Conservation (phyloP, 495 filamentous ascomycete species). For the Penicillium daleae region DNA sequence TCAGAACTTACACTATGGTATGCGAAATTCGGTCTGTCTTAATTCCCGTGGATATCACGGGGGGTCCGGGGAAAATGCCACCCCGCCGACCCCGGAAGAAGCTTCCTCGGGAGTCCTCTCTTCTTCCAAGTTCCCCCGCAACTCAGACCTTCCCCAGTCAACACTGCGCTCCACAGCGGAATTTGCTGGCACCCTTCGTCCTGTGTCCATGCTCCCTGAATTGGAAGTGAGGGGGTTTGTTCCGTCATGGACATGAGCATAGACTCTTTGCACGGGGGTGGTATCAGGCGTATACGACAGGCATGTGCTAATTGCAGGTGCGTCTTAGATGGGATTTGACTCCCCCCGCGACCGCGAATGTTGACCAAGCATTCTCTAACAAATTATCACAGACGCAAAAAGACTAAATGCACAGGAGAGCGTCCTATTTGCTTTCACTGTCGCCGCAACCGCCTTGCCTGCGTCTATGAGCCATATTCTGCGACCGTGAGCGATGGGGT, state of each 20-base stretch:
- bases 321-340: background rate
- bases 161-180: background rate
- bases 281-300: slow-evolving; percentile 33
- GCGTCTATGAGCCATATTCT: slow-evolving; percentile 31
- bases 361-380: background rate
- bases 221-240: background rate
- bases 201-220: background rate
- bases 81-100: background rate
- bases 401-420: slow-evolving; percentile 40
- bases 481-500: slow-evolving; percentile 15
- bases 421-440: slow-evolving; percentile 35
- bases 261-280: slow-evolving; percentile 14
- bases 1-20: background rate
- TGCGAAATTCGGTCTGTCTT: too few species aligned
- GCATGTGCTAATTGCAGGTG: slow-evolving; percentile 39
- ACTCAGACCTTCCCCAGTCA: background rate
- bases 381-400: slow-evolving; percentile 27
- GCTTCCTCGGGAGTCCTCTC: slow-evolving; percentile 2
- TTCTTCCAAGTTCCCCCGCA: slow-evolving; percentile 11
- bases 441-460: slow-evolving; percentile 25
- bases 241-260: slow-evolving; percentile 14
- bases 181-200: background rate
- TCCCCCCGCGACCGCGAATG: background rate
- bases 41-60: background rate
- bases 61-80: slow-evolving; percentile 5